A percentile compares a stretch with the other conserved stretches of the same genome.
Evolutionary conservation across 176 grass and related monocot genomes (phyloP).

Genomic region (Microstegium vimineum): DNA sequence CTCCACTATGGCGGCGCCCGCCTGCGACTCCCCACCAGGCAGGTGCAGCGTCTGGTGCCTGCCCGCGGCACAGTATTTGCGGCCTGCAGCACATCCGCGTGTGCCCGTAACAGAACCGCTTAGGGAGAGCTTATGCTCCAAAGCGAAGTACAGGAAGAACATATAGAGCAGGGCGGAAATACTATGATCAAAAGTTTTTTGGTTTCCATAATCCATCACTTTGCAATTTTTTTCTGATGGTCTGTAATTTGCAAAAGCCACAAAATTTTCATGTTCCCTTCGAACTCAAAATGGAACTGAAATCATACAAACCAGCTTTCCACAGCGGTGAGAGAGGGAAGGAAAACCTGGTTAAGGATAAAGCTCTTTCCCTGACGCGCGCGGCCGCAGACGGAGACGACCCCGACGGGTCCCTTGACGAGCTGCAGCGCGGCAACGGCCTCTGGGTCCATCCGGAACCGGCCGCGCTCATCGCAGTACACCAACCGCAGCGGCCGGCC

Average conservation of each 20-base stretch:
- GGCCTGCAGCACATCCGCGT: too few species aligned
- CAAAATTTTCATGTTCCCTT: neutral
- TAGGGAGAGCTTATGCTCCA: too few species aligned
- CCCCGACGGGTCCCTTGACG: slow-evolving; percentile 84
- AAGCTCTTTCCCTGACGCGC: slow-evolving; percentile 98
- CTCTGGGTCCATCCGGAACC: slow-evolving; percentile 90
- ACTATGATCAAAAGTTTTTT: too few species aligned
- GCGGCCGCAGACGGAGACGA: slow-evolving; percentile 93
- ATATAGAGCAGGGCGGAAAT: neutral
- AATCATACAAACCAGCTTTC: neutral
- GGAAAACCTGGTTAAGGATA: slow-evolving; percentile 85
- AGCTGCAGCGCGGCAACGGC: slow-evolving; percentile 81
- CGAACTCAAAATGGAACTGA: neutral
- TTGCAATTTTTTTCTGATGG: neutral
- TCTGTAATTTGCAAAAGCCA: neutral
- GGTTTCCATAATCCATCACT: neutral
- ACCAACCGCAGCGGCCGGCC: slow-evolving; percentile 73
- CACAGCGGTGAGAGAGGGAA: too few species aligned
- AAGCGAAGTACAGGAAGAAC: too few species aligned
- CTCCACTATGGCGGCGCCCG: too few species aligned
- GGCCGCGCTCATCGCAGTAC: slow-evolving; percentile 81
- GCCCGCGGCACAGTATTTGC: too few species aligned
- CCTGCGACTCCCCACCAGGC: too few species aligned
- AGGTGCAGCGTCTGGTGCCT: too few species aligned
- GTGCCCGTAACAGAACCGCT: too few species aligned